Evolutionary conservation across 148 eudicot genomes (phyloP).

Genomic region (Nepenthes mirabilis): DNA sequence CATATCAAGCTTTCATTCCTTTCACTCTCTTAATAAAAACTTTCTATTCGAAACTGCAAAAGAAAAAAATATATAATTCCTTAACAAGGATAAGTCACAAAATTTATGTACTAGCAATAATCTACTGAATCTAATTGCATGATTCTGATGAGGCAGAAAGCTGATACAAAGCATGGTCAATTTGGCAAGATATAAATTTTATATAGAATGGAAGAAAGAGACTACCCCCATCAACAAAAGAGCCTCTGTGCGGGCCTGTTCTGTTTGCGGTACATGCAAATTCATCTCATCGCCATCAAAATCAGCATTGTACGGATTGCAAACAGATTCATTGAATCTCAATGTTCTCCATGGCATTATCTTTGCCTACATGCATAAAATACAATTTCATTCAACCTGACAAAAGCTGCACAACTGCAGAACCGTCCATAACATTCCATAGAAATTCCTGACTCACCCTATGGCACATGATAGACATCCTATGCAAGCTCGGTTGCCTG

Average conservation of each 20-base stretch:
- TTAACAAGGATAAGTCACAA: too few species aligned
- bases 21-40: too few species aligned
- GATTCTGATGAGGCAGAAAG: too few species aligned
- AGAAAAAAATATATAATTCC: neutral
- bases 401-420: neutral
- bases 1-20: neutral
- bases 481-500: constrained; percentile 96
- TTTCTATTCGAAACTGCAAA: neutral
- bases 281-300: constrained; percentile 99
- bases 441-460: constrained; percentile 34
- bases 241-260: constrained; percentile 94
- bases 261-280: constrained; percentile 97
- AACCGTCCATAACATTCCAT: neutral
- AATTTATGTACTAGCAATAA: too few species aligned
- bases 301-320: constrained; percentile 99
- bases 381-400: neutral
- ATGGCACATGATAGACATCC: constrained; percentile 99
- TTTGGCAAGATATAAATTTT: neutral
- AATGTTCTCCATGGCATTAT: constrained; percentile 99
- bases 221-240: constrained; percentile 93
- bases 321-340: constrained; percentile 97
- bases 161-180: neutral
- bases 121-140: too few species aligned
- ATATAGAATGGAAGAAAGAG: neutral
- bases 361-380: constrained; percentile 44